Percentiles rank a stretch among this genome's conserved stretches.
Conservation (phyloP, 2,329 filamentous ascomycete species). For the Thielaviopsis euricoi region DNA sequence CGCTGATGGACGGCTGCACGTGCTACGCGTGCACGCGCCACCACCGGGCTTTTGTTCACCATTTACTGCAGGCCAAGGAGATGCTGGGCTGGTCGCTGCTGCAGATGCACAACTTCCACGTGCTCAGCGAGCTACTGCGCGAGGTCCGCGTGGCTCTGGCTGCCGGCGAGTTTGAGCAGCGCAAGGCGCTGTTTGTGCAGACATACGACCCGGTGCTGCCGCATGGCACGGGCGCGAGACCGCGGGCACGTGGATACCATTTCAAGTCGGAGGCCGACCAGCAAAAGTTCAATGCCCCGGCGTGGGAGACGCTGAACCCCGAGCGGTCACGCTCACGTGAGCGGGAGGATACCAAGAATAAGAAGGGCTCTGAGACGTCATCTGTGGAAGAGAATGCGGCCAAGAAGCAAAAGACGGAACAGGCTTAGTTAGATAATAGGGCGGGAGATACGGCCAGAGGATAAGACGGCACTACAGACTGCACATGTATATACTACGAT, state of each 20-base stretch:
- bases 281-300: constrained; percentile 49
- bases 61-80: constrained; percentile 77
- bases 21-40: constrained; percentile 79
- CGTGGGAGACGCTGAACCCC: constrained; percentile 40
- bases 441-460: neutral
- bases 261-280: constrained; percentile 53
- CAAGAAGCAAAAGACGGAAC: constrained; percentile 6
- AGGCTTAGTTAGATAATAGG: neutral
- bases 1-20: constrained; percentile 46
- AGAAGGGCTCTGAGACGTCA: neutral
- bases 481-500: neutral
- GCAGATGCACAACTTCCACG: constrained; percentile 77
- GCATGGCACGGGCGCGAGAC: constrained; percentile 56
- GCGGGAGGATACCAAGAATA: too few relatives aligned
- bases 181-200: constrained; percentile 24
- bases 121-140: constrained; percentile 57
- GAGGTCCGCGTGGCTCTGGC: constrained; percentile 49
- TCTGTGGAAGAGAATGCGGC: neutral
- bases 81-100: constrained; percentile 93
- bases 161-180: constrained; percentile 43
- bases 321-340: neutral
- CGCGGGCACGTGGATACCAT: constrained; percentile 68
- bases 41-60: constrained; percentile 73
- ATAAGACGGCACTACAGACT: neutral
- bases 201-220: constrained; percentile 59